phyloP scores from a whole-genome alignment of 768 basidiomycete genomes.

The Xerocomus brunneocitrinus region DNA sequence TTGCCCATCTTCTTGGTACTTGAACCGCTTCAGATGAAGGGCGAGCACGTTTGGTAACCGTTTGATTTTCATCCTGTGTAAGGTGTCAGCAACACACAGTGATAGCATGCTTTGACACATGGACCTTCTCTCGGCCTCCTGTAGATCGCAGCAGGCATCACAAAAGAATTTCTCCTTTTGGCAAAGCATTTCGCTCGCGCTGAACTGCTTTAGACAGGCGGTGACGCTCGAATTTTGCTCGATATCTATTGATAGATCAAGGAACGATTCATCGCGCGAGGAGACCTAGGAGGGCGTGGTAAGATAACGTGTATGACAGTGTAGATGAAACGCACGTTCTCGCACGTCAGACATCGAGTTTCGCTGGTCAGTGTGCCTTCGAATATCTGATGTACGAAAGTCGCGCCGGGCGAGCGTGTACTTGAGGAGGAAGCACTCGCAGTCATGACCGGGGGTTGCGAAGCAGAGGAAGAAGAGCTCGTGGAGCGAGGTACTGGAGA shows the following conservation, averaged over 20 bases:
- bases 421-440: conserved; percentile 46
- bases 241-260: conserved; percentile 99
- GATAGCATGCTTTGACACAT: conserved; percentile 24
- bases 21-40: conserved; percentile 96
- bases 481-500: conserved; percentile 56
- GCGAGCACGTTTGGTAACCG: conserved; percentile 92
- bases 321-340: conserved; percentile 61
- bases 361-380: conserved; percentile 95
- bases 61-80: conserved; percentile 94
- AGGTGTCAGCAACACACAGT: conserved; percentile 7
- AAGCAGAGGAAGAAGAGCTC: conserved; percentile 47
- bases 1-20: conserved; percentile 89
- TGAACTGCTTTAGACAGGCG: conserved; percentile 93
- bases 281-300: conserved; percentile 53
- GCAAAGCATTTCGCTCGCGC: conserved; percentile 96
- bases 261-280: conserved; percentile 91
- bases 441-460: conserved; percentile 38
- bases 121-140: conserved; percentile 94
- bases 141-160: conserved; percentile 92
- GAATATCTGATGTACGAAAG: conserved; percentile 88
- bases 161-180: conserved; percentile 99
- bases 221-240: conserved; percentile 97
- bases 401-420: conserved; percentile 47
- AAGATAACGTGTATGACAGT: conserved; percentile 9
- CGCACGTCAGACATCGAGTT: conserved; percentile 96